Percentiles rank a stretch among this genome's conserved stretches.
phyloP scores from a whole-genome alignment of 352 stramenopile species.

The Halophytophthora polymorphica region DNA sequence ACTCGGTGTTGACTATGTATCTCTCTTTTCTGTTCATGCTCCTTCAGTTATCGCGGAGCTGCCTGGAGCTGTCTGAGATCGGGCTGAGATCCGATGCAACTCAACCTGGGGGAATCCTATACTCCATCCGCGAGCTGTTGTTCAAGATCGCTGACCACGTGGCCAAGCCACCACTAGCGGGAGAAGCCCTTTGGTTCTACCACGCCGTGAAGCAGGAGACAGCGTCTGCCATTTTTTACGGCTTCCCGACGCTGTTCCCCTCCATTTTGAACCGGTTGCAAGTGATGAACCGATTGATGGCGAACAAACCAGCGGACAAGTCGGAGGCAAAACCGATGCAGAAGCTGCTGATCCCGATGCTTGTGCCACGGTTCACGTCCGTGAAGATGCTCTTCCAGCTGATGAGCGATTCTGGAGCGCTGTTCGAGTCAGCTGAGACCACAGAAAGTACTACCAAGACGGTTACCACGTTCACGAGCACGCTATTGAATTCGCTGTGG shows the following conservation, averaged over 20 bases:
- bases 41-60: constrained; percentile 65
- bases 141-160: constrained; percentile 68
- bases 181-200: constrained; percentile 66
- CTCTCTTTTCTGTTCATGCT: background rate
- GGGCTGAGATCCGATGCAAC: constrained; percentile 36
- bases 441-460: constrained; percentile 19
- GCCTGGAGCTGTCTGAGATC: constrained; percentile 55
- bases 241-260: constrained; percentile 77
- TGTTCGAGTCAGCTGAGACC: constrained; percentile 18
- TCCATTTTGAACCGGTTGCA: constrained; percentile 73
- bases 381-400: constrained; percentile 84
- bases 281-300: constrained; percentile 79
- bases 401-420: constrained; percentile 44
- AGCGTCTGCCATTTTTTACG: constrained; percentile 71
- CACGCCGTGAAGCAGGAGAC: constrained; percentile 80
- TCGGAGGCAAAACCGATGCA: constrained; percentile 35
- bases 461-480: constrained; percentile 47
- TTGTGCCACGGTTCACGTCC: constrained; percentile 80
- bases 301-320: constrained; percentile 23
- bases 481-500: constrained; percentile 59
- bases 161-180: constrained; percentile 16
- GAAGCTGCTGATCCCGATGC: constrained; percentile 74
- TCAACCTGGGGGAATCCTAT: constrained; percentile 41
- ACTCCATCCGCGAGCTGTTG: constrained; percentile 57
- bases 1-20: background rate